phyloP scores from a whole-genome alignment of 495 filamentous ascomycete species.

The Hypoxylon trugodes region DNA sequence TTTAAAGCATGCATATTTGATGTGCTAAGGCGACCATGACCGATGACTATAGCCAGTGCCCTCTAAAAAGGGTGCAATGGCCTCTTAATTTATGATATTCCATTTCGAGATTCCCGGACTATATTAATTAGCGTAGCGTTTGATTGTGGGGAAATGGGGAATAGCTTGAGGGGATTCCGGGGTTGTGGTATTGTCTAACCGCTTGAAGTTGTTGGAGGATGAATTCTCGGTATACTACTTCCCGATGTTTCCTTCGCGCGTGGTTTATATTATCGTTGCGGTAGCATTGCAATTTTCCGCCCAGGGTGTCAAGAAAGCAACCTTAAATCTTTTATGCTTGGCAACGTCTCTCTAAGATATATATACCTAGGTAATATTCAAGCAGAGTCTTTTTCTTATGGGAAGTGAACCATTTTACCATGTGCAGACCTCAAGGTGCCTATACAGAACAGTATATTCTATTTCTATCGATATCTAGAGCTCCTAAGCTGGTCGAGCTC shows the following conservation, averaged over 20 bases:
- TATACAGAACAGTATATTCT: too few relatives aligned
- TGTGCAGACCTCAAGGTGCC: too few relatives aligned
- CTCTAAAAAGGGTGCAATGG: not conserved
- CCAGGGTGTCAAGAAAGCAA: too few relatives aligned
- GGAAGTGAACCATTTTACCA: too few relatives aligned
- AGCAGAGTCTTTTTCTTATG: too few relatives aligned
- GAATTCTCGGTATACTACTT: not conserved
- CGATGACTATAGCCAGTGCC: not conserved
- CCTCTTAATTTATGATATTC: not conserved
- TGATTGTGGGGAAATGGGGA: not conserved
- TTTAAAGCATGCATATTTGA: slow-evolving; percentile 56
- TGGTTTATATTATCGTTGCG: too few relatives aligned
- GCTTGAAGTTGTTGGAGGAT: not conserved
- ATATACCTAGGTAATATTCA: too few relatives aligned
- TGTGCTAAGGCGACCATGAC: not conserved
- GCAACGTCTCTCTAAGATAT: too few relatives aligned
- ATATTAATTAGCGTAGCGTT: not conserved
- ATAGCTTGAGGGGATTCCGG: not conserved
- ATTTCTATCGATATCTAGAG: too few relatives aligned
- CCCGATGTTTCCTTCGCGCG: not conserved
- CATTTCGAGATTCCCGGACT: not conserved
- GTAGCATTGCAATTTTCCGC: too few relatives aligned
- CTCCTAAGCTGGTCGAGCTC: too few relatives aligned
- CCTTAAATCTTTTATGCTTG: too few relatives aligned
- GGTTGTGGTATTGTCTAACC: not conserved